These are phyloP conservation scores for Chalciporus sp. DNA, from an alignment of 1,284 basidiomycete genomes.

Conservation along the genomic window DNA sequence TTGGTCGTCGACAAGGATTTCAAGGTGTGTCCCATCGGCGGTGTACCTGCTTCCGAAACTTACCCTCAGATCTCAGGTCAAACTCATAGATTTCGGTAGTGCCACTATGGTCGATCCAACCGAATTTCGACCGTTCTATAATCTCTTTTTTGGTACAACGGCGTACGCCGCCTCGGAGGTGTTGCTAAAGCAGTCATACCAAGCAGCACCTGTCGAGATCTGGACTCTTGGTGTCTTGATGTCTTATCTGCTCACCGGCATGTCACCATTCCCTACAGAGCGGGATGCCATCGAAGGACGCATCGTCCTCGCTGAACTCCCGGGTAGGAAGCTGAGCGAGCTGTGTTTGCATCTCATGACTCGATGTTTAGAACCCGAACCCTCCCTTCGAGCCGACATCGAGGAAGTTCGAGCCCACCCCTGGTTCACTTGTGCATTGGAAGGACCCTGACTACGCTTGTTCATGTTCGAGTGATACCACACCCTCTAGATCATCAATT, in stretches of 20 bases:
- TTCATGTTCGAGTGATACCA: constrained; percentile 8
- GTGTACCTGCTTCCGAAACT: constrained; percentile 1
- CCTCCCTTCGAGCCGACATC: constrained; percentile 67
- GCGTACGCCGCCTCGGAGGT: constrained; percentile 85
- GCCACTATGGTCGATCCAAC: constrained; percentile 76
- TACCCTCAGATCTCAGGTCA: constrained; percentile 56
- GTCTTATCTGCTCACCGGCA: constrained; percentile 83
- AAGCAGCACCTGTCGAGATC: constrained; percentile 81
- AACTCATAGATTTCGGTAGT: constrained; percentile 93
- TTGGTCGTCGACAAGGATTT: constrained; percentile 78
- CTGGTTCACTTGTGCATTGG: constrained; percentile 56
- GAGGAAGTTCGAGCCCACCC: constrained; percentile 71
- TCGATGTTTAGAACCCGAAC: constrained; percentile 76
- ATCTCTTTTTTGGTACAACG: constrained; percentile 79
- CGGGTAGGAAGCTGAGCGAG: constrained; percentile 40
- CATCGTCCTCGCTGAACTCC: constrained; percentile 45
- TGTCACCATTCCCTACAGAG: constrained; percentile 81
- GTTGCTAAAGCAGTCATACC: constrained; percentile 71
- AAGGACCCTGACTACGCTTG: constrained; percentile 19
- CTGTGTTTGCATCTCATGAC: constrained; percentile 64
- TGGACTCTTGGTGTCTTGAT: constrained; percentile 93
- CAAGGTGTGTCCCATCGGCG: constrained; percentile 46
- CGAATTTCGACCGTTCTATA: constrained; percentile 68
- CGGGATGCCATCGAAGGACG: constrained; percentile 64
- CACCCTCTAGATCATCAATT: background rate